Conservation (phyloP, 2,329 filamentous ascomycete genomes). For the Aureobasidium sp. region DNA sequence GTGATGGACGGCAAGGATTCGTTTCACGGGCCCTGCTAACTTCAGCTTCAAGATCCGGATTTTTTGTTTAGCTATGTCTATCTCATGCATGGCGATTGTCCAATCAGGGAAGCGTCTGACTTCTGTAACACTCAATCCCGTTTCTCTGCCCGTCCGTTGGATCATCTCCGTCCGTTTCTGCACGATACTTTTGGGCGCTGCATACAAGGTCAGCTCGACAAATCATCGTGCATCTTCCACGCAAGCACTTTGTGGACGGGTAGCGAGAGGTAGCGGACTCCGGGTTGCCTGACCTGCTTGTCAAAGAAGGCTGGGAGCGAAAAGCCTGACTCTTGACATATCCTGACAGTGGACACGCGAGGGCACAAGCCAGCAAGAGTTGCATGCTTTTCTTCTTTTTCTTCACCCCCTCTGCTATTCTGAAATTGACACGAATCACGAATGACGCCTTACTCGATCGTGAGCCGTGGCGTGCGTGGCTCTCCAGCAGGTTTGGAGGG, state of each 20-base stretch:
- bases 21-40: constrained; percentile 5
- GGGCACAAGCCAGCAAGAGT: neutral
- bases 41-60: constrained; percentile 12
- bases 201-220: neutral
- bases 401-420: neutral
- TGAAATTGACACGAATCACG: neutral
- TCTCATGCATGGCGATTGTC: neutral
- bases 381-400: neutral
- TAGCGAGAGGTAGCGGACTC: neutral
- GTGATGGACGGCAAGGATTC: constrained; percentile 3
- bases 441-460: neutral
- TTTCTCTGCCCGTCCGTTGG: neutral
- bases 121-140: neutral
- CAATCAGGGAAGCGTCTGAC: neutral
- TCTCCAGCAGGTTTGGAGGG: neutral
- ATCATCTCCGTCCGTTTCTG: neutral
- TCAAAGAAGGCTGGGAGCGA: constrained; percentile 6
- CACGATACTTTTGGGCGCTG: constrained; percentile 1
- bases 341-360: neutral
- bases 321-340: neutral
- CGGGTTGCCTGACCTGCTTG: constrained; percentile 1
- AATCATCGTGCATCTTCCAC: neutral
- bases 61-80: constrained; percentile 2
- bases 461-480: neutral
- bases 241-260: neutral